Percentiles rank a stretch among this genome's conserved stretches.
These are phyloP conservation scores for Stachybotrys chlorohalonatus DNA, from an alignment of 2,329 filamentous ascomycete genomes.

Conservation along the genomic window DNA sequence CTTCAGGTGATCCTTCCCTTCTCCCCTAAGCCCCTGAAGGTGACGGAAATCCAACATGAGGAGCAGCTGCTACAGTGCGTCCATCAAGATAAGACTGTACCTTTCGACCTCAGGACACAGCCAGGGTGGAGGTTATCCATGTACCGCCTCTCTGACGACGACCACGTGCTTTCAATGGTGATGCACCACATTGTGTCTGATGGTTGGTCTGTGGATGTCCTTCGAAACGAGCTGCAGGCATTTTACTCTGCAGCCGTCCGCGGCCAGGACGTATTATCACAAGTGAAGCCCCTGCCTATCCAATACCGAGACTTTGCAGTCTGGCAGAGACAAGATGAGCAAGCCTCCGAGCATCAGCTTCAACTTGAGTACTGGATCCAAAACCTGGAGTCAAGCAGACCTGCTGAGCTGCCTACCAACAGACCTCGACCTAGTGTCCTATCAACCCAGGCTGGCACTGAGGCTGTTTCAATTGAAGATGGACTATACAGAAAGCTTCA, in stretches of 20 bases:
- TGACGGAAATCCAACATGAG: background rate
- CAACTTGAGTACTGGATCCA: slow-evolving; percentile 10
- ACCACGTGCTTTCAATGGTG: slow-evolving; percentile 6
- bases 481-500: background rate
- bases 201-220: slow-evolving; percentile 8
- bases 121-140: slow-evolving; percentile 4
- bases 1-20: slow-evolving; percentile 2
- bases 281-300: slow-evolving; percentile 7
- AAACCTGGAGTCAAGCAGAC: slow-evolving; percentile 5
- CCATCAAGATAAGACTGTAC: background rate
- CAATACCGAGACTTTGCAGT: slow-evolving; percentile 11
- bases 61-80: too few relatives aligned
- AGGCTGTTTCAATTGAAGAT: slow-evolving; percentile 1
- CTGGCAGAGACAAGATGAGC: slow-evolving; percentile 7
- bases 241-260: slow-evolving; percentile 1
- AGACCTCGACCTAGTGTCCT: background rate
- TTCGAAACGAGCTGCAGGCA: slow-evolving; percentile 4
- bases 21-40: background rate
- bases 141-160: background rate
- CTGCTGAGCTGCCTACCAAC: slow-evolving; percentile 3
- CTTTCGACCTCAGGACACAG: slow-evolving; percentile 4
- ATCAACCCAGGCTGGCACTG: background rate
- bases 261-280: slow-evolving; percentile 2
- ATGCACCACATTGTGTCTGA: slow-evolving; percentile 9
- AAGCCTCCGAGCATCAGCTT: slow-evolving; percentile 2